A percentile compares a stretch with the other conserved stretches of the same genome.
Conservation (phyloP, 1,284 basidiomycete species). For the Phylloboletellus chloephorus region DNA sequence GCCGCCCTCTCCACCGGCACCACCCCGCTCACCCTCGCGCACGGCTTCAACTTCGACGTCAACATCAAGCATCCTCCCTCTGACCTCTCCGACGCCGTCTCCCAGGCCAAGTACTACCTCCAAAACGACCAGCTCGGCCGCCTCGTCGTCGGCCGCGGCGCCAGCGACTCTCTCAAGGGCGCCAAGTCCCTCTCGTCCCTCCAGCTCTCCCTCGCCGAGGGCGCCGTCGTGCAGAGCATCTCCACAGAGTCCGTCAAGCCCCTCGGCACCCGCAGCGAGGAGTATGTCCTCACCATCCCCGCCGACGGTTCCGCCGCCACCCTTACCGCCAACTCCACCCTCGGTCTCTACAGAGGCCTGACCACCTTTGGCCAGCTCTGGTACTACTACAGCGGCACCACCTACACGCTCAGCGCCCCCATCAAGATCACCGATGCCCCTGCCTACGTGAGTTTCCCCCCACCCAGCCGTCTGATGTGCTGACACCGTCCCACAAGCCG, state of each 20-base stretch:
- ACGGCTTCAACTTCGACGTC: conserved; percentile 44
- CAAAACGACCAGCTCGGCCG: conserved; percentile 46
- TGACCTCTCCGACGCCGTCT: conserved; percentile 40
- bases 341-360: conserved; percentile 77
- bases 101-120: conserved; percentile 38
- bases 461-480: neutral
- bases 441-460: conserved; percentile 49
- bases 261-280: conserved; percentile 56
- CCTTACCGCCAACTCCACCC: conserved; percentile 63
- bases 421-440: conserved; percentile 58
- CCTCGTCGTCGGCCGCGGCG: conserved; percentile 50
- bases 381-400: conserved; percentile 48
- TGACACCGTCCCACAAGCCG: conserved; percentile 40
- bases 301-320: conserved; percentile 53
- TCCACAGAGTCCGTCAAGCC: conserved; percentile 51
- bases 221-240: conserved; percentile 37
- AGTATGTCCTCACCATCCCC: conserved; percentile 62
- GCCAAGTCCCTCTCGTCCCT: conserved; percentile 34
- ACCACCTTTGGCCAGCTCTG: conserved; percentile 80
- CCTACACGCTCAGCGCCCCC: conserved; percentile 59
- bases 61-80: conserved; percentile 35
- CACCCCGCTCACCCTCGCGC: conserved; percentile 45
- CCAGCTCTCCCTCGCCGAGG: conserved; percentile 38
- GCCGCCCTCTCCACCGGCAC: conserved; percentile 44
- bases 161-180: conserved; percentile 33